phyloP scores from a whole-genome alignment of 306 rosid genomes.

The Acacia acuminata region DNA sequence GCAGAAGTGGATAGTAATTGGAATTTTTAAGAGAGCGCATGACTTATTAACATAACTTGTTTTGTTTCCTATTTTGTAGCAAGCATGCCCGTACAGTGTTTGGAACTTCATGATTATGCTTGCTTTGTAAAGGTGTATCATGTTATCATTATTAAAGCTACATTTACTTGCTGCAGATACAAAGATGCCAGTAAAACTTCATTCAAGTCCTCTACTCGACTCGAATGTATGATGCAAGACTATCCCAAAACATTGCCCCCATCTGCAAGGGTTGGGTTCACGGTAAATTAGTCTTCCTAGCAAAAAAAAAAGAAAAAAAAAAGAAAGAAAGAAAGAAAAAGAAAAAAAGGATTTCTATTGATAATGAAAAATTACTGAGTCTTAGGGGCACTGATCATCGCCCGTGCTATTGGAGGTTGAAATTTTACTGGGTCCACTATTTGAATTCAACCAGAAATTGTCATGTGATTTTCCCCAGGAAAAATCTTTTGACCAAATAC shows the following conservation, averaged over 20 bases:
- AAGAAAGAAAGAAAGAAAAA: no score
- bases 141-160: not conserved
- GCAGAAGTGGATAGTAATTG: not conserved
- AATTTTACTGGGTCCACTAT: not conserved
- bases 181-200: conserved; percentile 91
- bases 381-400: not conserved
- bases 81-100: not conserved
- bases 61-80: not conserved
- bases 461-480: not conserved
- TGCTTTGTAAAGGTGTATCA: conserved; percentile 6
- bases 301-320: no score
- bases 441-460: not conserved
- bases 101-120: not conserved
- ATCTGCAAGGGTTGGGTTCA: conserved; percentile 93
- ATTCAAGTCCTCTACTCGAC: conserved; percentile 93
- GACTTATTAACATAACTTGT: not conserved
- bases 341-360: conserved; percentile 15
- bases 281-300: conserved; percentile 59
- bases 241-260: conserved; percentile 87
- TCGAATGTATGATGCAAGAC: conserved; percentile 99
- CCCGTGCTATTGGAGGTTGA: not conserved
- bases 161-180: conserved; percentile 58
- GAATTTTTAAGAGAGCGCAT: not conserved
- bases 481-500: not conserved
- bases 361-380: not conserved